These are phyloP conservation scores for Kalmusia sp. DNA, from an alignment of 2,329 filamentous ascomycete genomes.

Conservation along the genomic window DNA sequence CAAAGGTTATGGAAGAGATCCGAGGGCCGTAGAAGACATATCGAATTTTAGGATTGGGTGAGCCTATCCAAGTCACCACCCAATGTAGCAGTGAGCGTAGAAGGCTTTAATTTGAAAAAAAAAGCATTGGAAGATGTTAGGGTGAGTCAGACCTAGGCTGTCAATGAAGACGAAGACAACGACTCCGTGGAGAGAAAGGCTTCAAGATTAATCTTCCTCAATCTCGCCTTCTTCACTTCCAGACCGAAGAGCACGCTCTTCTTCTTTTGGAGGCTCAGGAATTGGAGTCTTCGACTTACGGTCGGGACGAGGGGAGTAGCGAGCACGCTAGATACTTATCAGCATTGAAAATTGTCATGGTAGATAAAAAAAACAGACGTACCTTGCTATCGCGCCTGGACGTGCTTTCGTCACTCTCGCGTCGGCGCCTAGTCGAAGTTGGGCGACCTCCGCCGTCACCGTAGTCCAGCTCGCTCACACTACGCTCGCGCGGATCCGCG, in stretches of 20 bases:
- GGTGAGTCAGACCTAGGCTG: background rate
- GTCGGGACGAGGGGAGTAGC: slow-evolving; percentile 62
- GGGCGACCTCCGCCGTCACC: slow-evolving; percentile 66
- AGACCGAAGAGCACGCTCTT: slow-evolving; percentile 74
- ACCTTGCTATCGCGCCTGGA: slow-evolving; percentile 53
- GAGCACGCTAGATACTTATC: slow-evolving; percentile 45
- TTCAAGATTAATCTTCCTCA: slow-evolving; percentile 69
- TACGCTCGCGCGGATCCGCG: slow-evolving; percentile 75
- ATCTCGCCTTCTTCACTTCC: slow-evolving; percentile 99
- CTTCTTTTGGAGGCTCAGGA: slow-evolving; percentile 53
- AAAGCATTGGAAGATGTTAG: too few relatives aligned
- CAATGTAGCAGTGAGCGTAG: too few relatives aligned
- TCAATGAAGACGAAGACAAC: slow-evolving; percentile 1
- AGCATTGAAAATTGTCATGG: slow-evolving; percentile 6
- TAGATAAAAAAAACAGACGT: slow-evolving; percentile 18
- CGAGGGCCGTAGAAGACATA: too few relatives aligned
- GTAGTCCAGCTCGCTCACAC: slow-evolving; percentile 89
- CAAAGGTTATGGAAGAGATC: too few relatives aligned
- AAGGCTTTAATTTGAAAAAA: too few relatives aligned
- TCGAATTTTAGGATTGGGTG: too few relatives aligned
- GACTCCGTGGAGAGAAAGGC: background rate
- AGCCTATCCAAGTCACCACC: too few relatives aligned
- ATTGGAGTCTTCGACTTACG: slow-evolving; percentile 64
- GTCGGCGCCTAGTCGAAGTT: slow-evolving; percentile 72
- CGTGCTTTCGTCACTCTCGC: slow-evolving; percentile 70